Conservation (phyloP, 257 asterid species). For the Solanum arcanum region DNA sequence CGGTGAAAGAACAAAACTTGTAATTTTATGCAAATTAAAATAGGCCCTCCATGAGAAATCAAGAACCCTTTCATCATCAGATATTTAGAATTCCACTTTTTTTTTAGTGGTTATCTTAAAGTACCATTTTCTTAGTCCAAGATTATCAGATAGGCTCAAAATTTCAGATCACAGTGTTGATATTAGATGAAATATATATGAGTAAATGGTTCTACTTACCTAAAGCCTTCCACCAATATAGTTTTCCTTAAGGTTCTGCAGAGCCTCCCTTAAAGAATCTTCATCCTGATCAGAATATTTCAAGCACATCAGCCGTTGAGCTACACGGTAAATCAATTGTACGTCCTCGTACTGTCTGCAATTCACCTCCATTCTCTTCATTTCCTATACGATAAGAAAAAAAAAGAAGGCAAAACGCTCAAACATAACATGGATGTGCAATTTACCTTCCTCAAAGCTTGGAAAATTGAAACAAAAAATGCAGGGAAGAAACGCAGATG, state of each 20-base stretch:
- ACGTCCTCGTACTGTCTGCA: constrained; percentile 32
- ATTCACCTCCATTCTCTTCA: constrained; percentile 53
- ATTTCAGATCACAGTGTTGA: background rate
- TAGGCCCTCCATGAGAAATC: too few species aligned
- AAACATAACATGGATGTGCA: background rate
- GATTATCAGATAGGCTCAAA: background rate
- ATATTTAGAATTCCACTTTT: background rate
- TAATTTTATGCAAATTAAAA: too few species aligned
- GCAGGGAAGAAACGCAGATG: background rate
- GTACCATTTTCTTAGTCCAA: background rate
- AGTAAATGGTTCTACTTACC: background rate
- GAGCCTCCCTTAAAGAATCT: constrained; percentile 57
- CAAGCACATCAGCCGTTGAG: constrained; percentile 75
- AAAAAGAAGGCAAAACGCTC: background rate
- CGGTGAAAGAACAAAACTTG: too few species aligned
- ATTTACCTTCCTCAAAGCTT: background rate
- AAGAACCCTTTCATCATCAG: too few species aligned
- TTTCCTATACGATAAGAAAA: constrained; percentile 29
- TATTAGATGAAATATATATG: background rate
- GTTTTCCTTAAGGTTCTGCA: constrained; percentile 62
- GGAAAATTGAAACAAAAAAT: background rate
- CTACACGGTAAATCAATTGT: constrained; percentile 64
- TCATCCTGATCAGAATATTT: constrained; percentile 81
- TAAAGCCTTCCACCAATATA: constrained; percentile 36
- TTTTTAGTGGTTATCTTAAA: background rate